A percentile compares a stretch with the other conserved stretches of the same genome.
phyloP scores from a whole-genome alignment of 768 basidiomycete genomes.

The Grammothele lineata region DNA sequence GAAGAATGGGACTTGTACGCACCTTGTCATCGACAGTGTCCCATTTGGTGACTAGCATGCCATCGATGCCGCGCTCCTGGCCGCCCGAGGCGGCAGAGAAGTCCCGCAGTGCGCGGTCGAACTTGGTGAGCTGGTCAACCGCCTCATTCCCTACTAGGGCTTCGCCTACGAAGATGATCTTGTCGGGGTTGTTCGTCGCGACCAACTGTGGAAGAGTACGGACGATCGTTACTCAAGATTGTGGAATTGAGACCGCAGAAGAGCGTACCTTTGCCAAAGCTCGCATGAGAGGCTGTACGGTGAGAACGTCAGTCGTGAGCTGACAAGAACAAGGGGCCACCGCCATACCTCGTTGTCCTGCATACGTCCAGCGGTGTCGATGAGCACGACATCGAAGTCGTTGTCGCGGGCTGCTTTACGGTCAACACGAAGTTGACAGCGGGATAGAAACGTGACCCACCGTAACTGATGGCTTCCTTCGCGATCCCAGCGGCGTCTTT shows the following conservation, averaged over 20 bases:
- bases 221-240: background rate
- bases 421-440: too few species aligned
- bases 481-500: constrained; percentile 99
- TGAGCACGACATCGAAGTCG: constrained; percentile 92
- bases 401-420: constrained; percentile 68
- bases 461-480: constrained; percentile 89
- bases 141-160: constrained; percentile 98
- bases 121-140: constrained; percentile 95
- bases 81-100: constrained; percentile 74
- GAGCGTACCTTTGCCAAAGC: constrained; percentile 83
- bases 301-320: background rate
- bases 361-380: constrained; percentile 98
- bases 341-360: constrained; percentile 90
- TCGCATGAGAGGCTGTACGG: constrained; percentile 83
- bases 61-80: constrained; percentile 90
- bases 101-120: constrained; percentile 89
- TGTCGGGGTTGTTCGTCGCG: constrained; percentile 91
- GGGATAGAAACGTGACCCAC: constrained; percentile 36
- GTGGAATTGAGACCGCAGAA: background rate
- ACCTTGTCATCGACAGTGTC: constrained; percentile 98
- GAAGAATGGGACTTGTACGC: constrained; percentile 17
- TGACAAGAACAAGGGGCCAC: background rate
- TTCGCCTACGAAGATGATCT: constrained; percentile 97
- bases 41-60: constrained; percentile 98
- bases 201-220: constrained; percentile 59